A percentile compares a stretch with the other conserved stretches of the same genome.
Evolutionary conservation across 2,329 filamentous ascomycete species (phyloP).

Genomic region (Lasiodiplodia sp.): DNA sequence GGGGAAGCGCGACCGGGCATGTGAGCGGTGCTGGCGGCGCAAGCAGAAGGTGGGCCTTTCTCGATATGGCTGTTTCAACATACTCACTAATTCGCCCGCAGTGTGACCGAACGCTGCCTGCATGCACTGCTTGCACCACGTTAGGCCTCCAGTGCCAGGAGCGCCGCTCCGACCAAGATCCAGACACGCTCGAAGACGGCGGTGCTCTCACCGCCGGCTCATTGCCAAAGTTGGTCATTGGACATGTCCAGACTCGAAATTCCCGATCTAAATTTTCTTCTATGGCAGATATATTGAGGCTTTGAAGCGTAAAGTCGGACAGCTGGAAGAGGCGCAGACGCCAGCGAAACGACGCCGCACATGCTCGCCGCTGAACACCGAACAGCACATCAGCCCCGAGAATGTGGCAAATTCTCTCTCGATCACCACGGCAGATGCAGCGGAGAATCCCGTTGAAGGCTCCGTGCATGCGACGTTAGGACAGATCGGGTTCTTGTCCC

Average conservation of each 20-base stretch:
- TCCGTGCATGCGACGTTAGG: not conserved
- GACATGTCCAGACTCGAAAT: not conserved
- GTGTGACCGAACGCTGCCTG: not conserved
- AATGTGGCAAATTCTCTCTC: too few species aligned
- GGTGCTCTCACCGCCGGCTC: not conserved
- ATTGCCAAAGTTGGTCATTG: not conserved
- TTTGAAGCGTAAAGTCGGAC: not conserved
- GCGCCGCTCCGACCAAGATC: not conserved
- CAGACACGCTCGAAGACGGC: not conserved
- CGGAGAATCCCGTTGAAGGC: not conserved
- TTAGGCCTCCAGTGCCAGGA: not conserved
- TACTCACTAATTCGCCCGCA: not conserved
- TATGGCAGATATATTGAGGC: not conserved
- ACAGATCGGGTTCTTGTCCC: not conserved
- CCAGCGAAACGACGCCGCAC: not conserved
- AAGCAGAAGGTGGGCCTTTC: not conserved
- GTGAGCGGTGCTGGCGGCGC: conserved; percentile 8
- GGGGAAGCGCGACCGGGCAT: not conserved
- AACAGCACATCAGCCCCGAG: too few species aligned
- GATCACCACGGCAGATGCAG: too few species aligned
- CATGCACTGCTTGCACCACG: not conserved
- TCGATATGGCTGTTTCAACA: too few species aligned
- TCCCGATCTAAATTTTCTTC: too few species aligned
- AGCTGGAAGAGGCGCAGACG: not conserved
- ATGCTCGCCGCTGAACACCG: too few species aligned